These are phyloP conservation scores for Trichoderma lentiforme DNA, from an alignment of 2,329 filamentous ascomycete genomes.

Conservation along the genomic window DNA sequence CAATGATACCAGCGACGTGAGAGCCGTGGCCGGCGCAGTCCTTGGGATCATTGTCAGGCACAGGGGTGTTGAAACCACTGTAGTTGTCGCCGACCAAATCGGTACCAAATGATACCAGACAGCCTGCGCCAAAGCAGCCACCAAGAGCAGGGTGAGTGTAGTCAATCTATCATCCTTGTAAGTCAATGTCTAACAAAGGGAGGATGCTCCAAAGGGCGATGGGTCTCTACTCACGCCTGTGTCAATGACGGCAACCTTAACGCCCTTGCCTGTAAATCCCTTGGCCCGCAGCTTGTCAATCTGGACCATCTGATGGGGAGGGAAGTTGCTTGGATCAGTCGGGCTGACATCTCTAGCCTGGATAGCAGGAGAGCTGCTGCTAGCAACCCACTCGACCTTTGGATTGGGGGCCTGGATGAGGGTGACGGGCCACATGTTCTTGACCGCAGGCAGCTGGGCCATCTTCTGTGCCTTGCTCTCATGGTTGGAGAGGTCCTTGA, in stretches of 20 bases:
- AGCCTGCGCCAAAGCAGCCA: slow-evolving; percentile 45
- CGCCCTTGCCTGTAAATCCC: slow-evolving; percentile 48
- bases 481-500: slow-evolving; percentile 44
- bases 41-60: slow-evolving; percentile 39
- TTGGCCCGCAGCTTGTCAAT: slow-evolving; percentile 51
- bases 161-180: slow-evolving; percentile 30
- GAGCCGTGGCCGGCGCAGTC: slow-evolving; percentile 43
- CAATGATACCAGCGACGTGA: slow-evolving; percentile 45
- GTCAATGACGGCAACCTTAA: slow-evolving; percentile 53
- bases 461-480: slow-evolving; percentile 43
- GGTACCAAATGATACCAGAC: slow-evolving; percentile 41
- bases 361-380: not conserved
- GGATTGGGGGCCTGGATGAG: slow-evolving; percentile 43
- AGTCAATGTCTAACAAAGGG: not conserved
- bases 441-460: slow-evolving; percentile 42
- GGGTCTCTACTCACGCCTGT: slow-evolving; percentile 43
- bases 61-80: slow-evolving; percentile 28
- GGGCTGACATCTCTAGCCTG: not conserved
- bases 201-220: not conserved
- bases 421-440: slow-evolving; percentile 47
- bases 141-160: slow-evolving; percentile 46
- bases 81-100: slow-evolving; percentile 42
- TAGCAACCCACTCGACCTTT: slow-evolving; percentile 43
- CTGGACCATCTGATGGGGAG: slow-evolving; percentile 53
- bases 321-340: not conserved